Base-by-base conservation (phyloP, 306 rosid genomes). In the Lathyrus aphaca region DNA sequence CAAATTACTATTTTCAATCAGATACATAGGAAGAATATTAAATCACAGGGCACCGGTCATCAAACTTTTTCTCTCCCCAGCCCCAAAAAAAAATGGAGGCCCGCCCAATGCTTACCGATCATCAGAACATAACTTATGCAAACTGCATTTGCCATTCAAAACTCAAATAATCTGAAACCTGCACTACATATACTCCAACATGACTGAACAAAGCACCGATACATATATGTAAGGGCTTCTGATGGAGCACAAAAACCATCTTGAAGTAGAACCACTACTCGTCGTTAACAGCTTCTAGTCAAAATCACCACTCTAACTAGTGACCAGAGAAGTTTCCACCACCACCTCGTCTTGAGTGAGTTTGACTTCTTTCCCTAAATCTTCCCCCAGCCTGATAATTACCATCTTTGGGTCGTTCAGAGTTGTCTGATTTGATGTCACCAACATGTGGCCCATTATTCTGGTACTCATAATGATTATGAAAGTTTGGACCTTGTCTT, bases 401-500 rank as follows among this genome's bases (percentile, higher is more conserved):
- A 37, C 82, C 83, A 69, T 86, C 95, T 82, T 66, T 86, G 1
- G 95, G 81, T 60, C 84, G 84, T 39, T 81, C 96, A 1, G 71
- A 73, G 79, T 46, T 75, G 57, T 73, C 81, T 4, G 59, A 69
- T 45, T 62, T 82, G 48, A 72, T 69, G 53, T 74, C 86, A 73
- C 86, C 86, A 74, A 83, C 86, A 77, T 85, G 58, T 12, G 79
- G 71, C 53, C 93, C 92, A 45, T 91, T 89, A 71, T 92, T 88
- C 59, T 95, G 96, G 72, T 94, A 91, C 83, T 91, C 97, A 63
- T 82, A 81, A 64, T 83, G 96, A 66, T 80, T 80, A 64, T 85
- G 96, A 11, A 59, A 27, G 77, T 80, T 73, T 35, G 85, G 81
- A 71, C 89, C 88, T 21, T 77, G 94, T 73, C 91, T 94, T 56